Conservation (phyloP, 352 stramenopile genomes). For the Pythium dissimile region DNA sequence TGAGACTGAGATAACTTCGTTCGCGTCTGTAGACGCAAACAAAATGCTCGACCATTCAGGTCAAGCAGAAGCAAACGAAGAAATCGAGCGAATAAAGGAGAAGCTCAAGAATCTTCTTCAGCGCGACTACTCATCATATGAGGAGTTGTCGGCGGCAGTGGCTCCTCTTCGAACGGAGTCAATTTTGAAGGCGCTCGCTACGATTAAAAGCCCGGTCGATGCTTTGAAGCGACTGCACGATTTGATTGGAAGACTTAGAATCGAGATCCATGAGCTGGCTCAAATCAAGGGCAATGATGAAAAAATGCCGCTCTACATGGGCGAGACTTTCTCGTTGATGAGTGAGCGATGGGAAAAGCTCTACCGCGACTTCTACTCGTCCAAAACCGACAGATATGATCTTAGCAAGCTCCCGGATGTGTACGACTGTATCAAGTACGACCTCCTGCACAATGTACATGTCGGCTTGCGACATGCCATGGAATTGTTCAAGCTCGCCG, state of each 20-base stretch:
- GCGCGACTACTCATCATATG: constrained; percentile 60
- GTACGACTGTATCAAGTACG: constrained; percentile 98
- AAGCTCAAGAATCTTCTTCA: constrained; percentile 92
- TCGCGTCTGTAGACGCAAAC: constrained; percentile 67
- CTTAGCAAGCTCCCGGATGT: constrained; percentile 97
- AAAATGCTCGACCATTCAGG: constrained; percentile 99
- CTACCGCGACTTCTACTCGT: constrained; percentile 93
- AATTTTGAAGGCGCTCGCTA: constrained; percentile 69
- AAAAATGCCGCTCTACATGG: constrained; percentile 90
- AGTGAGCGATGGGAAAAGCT: constrained; percentile 94
- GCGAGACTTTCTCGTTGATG: constrained; percentile 94
- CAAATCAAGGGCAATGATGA: constrained; percentile 83
- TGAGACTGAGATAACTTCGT: background rate
- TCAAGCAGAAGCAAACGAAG: constrained; percentile 96
- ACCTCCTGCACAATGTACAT: constrained; percentile 97
- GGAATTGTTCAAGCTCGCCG: constrained; percentile 93
- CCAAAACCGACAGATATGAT: constrained; percentile 89
- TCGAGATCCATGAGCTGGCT: constrained; percentile 70
- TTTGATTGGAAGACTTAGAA: constrained; percentile 68
- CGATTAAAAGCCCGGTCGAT: constrained; percentile 83
- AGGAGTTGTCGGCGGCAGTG: constrained; percentile 64
- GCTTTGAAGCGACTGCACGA: constrained; percentile 66
- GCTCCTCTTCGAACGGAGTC: constrained; percentile 74
- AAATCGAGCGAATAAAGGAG: constrained; percentile 76
- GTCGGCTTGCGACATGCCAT: constrained; percentile 84